Base-by-base conservation (phyloP, 2,329 filamentous ascomycete species). In the Neofusicoccum parvum region DNA sequence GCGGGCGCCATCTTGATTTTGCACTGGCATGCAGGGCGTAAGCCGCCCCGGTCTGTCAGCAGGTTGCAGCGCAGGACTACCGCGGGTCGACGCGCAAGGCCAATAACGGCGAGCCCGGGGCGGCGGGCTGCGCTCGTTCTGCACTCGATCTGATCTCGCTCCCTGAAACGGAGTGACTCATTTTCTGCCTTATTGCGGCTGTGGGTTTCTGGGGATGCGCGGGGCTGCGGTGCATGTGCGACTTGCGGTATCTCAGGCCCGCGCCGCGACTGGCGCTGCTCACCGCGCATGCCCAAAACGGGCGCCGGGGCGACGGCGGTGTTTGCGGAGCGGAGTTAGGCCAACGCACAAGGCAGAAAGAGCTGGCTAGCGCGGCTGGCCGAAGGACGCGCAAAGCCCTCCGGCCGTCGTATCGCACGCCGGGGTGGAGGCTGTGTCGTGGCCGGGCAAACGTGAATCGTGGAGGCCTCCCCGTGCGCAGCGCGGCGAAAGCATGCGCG, bases 151-250 rank as follows among this genome's bases (percentile, higher is more conserved):
- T 37, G 56, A 59, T 59, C 54, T 59, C 53, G 53, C 56, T 48
- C 41, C 56, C 12, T 49, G 56, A 48, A 60, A 48, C 56, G 54
- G 23, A 37, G 56, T 60, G 56, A 60, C 56, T 60, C 56, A 60
- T 60, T 37, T 48, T 20, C 41, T 20, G 54, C 54, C 37, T 59
- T 51, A 39, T 17, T 15, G 50, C 50, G 56, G 43, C 34, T 37
- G 39, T 34, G 23, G 20, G 12, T 32, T 20, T 48, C 39, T 20
- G 12, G 39, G 54, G 54, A 32, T 34, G 17, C 23, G 23, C 9
- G 36, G 41, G 36, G 20, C n/a, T 48, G 56, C 56, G 32, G 56
- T 60, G 56, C 56, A 15, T 37, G 56, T 60, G 56, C 27, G 27
- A 23, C 23, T 23, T 23, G 23, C 23, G 23, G 27, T 48, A 37